Percentiles rank a stretch among this genome's conserved stretches.
These are phyloP conservation scores for Candida sp. DNA, from an alignment of 1,139 yeast species.

Conservation along the genomic window DNA sequence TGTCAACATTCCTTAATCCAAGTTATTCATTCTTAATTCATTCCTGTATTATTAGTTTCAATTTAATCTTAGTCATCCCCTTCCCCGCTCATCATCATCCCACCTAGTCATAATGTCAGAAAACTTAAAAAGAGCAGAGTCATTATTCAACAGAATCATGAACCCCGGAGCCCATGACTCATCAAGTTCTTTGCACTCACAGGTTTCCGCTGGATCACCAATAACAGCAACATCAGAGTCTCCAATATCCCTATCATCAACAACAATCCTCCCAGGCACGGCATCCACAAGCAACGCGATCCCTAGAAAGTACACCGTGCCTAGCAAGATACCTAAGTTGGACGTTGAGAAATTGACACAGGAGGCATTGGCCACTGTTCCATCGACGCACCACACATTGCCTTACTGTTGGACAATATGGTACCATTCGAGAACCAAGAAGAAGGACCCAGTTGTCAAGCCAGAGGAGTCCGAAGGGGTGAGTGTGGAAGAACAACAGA, in stretches of 20 bases:
- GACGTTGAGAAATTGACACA: constrained; percentile 38
- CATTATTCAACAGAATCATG: constrained; percentile 53
- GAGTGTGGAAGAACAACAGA: constrained; percentile 9
- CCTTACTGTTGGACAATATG: constrained; percentile 57
- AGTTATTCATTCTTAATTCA: no score
- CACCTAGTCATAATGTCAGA: constrained; percentile 39
- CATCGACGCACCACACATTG: constrained; percentile 40
- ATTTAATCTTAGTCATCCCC: background rate
- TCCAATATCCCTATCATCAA: constrained; percentile 9
- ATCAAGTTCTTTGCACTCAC: background rate
- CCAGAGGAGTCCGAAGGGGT: constrained; percentile 3
- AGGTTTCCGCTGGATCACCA: constrained; percentile 8
- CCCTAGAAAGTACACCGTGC: background rate
- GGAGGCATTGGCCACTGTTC: constrained; percentile 34
- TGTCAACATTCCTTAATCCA: background rate
- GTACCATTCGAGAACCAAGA: constrained; percentile 45
- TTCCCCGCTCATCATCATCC: background rate
- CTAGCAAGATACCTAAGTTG: constrained; percentile 33
- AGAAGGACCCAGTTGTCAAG: constrained; percentile 15
- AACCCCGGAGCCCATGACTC: constrained; percentile 31
- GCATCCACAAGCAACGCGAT: background rate
- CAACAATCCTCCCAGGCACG: constrained; percentile 1
- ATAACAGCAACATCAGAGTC: constrained; percentile 3
- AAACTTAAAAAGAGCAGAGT: constrained; percentile 53
- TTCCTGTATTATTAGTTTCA: background rate